These are phyloP conservation scores for Guillardia theta DNA, from an alignment of 78 protist species.

Conservation along the genomic window DNA sequence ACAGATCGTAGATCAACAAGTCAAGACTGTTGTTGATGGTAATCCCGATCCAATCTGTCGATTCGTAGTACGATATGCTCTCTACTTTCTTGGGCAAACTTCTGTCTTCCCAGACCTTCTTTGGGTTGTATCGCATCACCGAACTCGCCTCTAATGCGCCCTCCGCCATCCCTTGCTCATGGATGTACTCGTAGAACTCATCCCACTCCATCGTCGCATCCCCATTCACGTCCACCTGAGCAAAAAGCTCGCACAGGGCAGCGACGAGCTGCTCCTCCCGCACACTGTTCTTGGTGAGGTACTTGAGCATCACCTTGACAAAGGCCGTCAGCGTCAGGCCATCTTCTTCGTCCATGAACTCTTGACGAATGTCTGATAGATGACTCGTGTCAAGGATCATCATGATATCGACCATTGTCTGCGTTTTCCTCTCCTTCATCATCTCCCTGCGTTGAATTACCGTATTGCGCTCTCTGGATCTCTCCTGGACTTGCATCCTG, in stretches of 20 bases:
- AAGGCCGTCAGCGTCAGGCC: background rate
- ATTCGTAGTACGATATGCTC: background rate
- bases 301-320: background rate
- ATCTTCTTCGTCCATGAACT: background rate
- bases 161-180: slow-evolving; percentile 2
- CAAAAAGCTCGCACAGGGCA: background rate
- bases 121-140: background rate
- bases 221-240: slow-evolving; percentile 1
- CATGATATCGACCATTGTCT: slow-evolving; percentile 5
- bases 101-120: background rate
- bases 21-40: background rate
- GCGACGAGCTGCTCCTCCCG: background rate
- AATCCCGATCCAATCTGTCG: slow-evolving; percentile 7
- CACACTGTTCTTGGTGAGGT: background rate
- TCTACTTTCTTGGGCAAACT: background rate
- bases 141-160: background rate
- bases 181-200: slow-evolving; percentile 2
- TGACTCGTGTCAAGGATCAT: background rate
- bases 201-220: slow-evolving; percentile 3
- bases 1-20: background rate
- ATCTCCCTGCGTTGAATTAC: background rate
- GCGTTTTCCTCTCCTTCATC: background rate
- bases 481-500: background rate
- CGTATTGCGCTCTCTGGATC: background rate
- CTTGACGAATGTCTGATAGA: background rate